phyloP scores from a whole-genome alignment of 371 early-diverging fungal genomes.

The Mucor circinelloides region DNA sequence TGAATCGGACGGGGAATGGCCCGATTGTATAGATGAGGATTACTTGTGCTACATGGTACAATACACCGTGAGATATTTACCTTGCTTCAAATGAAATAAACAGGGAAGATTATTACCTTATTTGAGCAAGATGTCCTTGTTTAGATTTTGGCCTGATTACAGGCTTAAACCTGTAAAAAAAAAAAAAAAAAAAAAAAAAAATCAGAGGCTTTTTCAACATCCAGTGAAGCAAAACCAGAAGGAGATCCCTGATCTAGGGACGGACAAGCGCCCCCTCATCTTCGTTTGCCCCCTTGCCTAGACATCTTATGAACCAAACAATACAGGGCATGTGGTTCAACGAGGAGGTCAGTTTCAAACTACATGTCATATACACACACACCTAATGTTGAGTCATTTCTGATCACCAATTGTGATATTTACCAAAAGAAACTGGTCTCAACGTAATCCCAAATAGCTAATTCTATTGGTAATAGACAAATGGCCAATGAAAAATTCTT shows the following conservation, averaged over 20 bases:
- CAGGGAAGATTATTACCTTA: background rate
- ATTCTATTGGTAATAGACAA: background rate
- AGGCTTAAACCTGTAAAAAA: background rate
- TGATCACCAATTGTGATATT: conserved; percentile 2
- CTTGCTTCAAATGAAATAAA: background rate
- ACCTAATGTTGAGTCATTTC: conserved; percentile 2
- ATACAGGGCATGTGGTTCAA: background rate
- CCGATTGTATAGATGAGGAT: conserved; percentile 1
- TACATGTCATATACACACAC: background rate
- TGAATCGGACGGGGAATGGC: background rate
- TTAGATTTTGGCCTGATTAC: background rate
- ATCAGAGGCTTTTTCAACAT: background rate
- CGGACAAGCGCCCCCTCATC: background rate
- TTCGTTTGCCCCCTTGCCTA: background rate
- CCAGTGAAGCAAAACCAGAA: background rate
- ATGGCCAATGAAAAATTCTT: conserved; percentile 1
- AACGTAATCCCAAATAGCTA: background rate
- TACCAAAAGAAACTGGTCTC: background rate
- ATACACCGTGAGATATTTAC: conserved; percentile 2
- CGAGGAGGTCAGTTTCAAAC: background rate
- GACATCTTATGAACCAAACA: background rate
- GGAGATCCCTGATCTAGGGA: background rate
- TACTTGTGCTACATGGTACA: background rate
- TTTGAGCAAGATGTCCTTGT: background rate
- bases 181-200: background rate